Conservation (phyloP, 345 rosid species). For the Citrus medica region DNA sequence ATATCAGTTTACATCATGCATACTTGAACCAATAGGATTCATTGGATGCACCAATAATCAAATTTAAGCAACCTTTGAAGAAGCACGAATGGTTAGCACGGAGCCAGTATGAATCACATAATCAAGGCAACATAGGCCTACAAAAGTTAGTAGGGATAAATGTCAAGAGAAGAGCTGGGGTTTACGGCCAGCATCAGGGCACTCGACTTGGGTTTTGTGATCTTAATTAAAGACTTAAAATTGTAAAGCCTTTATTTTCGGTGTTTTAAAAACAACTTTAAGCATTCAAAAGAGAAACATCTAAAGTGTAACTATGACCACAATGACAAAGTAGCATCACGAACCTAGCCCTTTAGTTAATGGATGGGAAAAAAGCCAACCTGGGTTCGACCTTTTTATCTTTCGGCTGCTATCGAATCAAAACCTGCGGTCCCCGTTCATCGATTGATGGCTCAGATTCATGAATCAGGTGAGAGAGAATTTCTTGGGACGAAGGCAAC, state of each 20-base stretch:
- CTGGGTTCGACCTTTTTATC: conserved; percentile 6
- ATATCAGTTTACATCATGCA: background rate
- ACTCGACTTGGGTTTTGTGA: background rate
- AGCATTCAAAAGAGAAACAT: conserved; percentile 9
- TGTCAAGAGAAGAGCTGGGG: background rate
- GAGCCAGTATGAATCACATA: background rate
- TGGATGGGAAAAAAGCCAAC: background rate
- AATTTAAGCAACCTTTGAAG: background rate
- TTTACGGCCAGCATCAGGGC: background rate
- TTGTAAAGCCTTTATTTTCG: background rate
- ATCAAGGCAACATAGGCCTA: conserved; percentile 15
- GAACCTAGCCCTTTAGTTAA: background rate
- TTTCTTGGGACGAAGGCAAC: background rate
- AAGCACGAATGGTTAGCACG: background rate
- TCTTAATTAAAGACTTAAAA: background rate
- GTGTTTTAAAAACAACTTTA: background rate
- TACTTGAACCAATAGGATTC: background rate
- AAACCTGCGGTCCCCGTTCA: conserved; percentile 12
- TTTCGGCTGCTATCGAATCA: conserved; percentile 15
- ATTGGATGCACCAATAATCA: background rate
- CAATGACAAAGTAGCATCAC: background rate
- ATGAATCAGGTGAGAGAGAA: background rate
- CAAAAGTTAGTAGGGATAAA: background rate
- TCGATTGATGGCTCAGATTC: background rate
- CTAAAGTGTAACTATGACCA: background rate